Conservation (phyloP, 345 rosid genomes). For the Limnanthes douglasii region DNA sequence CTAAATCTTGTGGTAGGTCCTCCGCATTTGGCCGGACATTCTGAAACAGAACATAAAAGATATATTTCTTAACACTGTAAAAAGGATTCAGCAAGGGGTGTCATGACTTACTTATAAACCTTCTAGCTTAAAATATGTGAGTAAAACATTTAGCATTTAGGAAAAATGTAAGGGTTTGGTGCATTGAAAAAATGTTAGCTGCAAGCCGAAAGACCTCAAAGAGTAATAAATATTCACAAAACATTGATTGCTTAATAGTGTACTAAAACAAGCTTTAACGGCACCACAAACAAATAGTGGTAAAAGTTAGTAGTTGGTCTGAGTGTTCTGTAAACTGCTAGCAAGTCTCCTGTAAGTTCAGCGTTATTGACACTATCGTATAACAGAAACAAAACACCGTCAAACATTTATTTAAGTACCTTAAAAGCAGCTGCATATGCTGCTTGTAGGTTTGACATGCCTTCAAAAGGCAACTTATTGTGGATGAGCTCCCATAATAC, state of each 20-base stretch:
- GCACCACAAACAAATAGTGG: not conserved
- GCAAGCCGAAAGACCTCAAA: no score
- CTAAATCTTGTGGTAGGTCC: slow-evolving; percentile 63
- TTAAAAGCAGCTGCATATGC: slow-evolving; percentile 99
- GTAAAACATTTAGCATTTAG: no score
- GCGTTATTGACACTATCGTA: no score
- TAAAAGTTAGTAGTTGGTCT: not conserved
- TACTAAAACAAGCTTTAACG: not conserved
- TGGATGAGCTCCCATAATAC: slow-evolving; percentile 96
- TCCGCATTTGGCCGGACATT: slow-evolving; percentile 84
- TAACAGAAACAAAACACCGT: no score
- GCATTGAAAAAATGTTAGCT: no score
- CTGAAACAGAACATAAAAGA: slow-evolving; percentile 18
- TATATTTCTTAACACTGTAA: not conserved
- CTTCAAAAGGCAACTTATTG: slow-evolving; percentile 95
- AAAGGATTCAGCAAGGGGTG: not conserved
- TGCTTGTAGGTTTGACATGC: slow-evolving; percentile 99
- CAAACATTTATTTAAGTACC: slow-evolving; percentile 26
- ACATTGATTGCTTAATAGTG: not conserved
- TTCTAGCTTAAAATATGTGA: no score
- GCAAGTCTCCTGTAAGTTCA: no score
- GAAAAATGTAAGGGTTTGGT: no score
- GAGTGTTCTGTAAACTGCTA: no score
- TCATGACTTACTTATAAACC: no score
- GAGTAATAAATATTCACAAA: not conserved